These are phyloP conservation scores for Lotus japonicus DNA, from an alignment of 306 rosid genomes.

Conservation along the genomic window DNA sequence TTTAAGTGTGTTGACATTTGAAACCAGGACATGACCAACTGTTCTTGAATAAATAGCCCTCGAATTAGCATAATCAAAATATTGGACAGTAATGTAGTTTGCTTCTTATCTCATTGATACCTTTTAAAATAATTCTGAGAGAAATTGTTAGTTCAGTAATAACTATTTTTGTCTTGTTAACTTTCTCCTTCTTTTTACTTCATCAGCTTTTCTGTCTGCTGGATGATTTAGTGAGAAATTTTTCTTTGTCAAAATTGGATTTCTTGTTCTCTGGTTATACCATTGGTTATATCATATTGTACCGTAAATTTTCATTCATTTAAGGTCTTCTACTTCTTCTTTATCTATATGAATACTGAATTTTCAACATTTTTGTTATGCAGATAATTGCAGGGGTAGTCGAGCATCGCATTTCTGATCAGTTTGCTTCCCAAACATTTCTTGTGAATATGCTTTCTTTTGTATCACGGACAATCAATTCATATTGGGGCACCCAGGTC, in stretches of 20 bases:
- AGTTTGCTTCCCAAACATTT: conserved; percentile 59
- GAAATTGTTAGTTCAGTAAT: not conserved
- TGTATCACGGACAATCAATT: conserved; percentile 72
- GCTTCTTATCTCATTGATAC: not conserved
- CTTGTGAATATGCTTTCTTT: conserved; percentile 82
- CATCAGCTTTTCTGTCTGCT: not conserved
- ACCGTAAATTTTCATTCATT: not conserved
- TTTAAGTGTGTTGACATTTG: not conserved
- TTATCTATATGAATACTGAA: conserved; percentile 13
- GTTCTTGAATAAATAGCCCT: not conserved
- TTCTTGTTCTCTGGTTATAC: not conserved
- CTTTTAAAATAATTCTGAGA: not conserved
- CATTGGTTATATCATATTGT: not conserved
- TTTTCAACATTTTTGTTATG: conserved; percentile 12
- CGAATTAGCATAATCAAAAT: conserved; percentile 8
- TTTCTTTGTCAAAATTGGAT: conserved; percentile 2
- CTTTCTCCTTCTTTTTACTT: conserved; percentile 4
- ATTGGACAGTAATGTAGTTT: not conserved
- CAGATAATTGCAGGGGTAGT: conserved; percentile 93
- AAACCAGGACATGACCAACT: not conserved
- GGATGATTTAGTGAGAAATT: conserved; percentile 6
- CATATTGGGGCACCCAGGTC: conserved; percentile 98
- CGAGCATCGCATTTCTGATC: conserved; percentile 81
- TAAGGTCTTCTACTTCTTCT: conserved; percentile 9
- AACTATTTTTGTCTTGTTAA: not conserved